Evolutionary conservation across 2,329 filamentous ascomycete genomes (phyloP).

Genomic region (Exophiala aquamarina): DNA sequence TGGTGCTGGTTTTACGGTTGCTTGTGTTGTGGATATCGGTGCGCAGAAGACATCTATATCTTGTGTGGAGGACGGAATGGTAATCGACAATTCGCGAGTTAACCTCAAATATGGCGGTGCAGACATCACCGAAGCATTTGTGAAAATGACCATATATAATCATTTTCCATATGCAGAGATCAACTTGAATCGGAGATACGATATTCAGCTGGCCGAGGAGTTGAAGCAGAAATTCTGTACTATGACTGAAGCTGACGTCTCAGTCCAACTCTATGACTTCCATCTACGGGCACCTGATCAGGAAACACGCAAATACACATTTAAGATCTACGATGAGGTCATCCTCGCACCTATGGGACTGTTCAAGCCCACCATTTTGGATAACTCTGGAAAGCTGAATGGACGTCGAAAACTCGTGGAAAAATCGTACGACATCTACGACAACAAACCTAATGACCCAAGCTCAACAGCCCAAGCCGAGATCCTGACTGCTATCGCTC

Average conservation of each 20-base stretch:
- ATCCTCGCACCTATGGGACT: constrained; percentile 94
- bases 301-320: constrained; percentile 87
- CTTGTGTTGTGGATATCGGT: constrained; percentile 93
- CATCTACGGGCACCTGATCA: constrained; percentile 85
- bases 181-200: constrained; percentile 84
- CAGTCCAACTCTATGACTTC: constrained; percentile 84
- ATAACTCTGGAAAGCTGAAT: constrained; percentile 68
- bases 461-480: constrained; percentile 78
- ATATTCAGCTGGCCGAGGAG: constrained; percentile 91
- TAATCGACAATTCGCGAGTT: constrained; percentile 88
- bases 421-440: constrained; percentile 90
- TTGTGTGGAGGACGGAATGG: constrained; percentile 95
- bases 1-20: constrained; percentile 88
- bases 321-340: constrained; percentile 96
- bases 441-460: constrained; percentile 88
- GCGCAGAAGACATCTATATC: constrained; percentile 97
- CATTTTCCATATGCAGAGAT: constrained; percentile 95
- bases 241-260: constrained; percentile 85
- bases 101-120: constrained; percentile 92
- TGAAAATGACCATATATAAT: constrained; percentile 97
- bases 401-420: constrained; percentile 79
- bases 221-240: constrained; percentile 92
- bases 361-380: constrained; percentile 84
- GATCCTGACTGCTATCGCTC: constrained; percentile 55
- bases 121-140: constrained; percentile 90